Evolutionary conservation across 2,329 filamentous ascomycete species (phyloP).

Genomic region (Aulographum hederae): DNA sequence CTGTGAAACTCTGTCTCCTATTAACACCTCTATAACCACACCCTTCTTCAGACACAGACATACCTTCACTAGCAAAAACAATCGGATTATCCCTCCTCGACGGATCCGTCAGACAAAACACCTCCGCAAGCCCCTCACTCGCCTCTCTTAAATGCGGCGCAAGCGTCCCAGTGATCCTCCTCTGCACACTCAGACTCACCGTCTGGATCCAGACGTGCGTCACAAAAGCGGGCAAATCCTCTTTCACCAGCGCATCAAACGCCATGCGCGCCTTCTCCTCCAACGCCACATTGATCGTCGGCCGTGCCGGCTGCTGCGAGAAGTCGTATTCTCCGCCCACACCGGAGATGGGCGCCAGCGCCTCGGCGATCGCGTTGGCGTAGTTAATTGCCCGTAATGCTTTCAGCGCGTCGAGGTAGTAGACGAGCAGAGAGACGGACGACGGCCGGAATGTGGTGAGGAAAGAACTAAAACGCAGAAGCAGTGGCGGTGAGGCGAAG

Average conservation of each 20-base stretch:
- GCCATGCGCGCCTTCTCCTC: constrained; percentile 45
- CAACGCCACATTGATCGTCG: constrained; percentile 39
- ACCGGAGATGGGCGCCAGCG: constrained; percentile 36
- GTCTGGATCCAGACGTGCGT: constrained; percentile 50
- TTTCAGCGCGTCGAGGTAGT: constrained; percentile 56
- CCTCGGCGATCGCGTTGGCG: constrained; percentile 47
- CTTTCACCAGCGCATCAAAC: constrained; percentile 43
- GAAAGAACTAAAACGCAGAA: constrained; percentile 50
- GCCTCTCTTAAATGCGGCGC: constrained; percentile 45
- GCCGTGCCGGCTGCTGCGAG: constrained; percentile 28
- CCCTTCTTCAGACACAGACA: constrained; percentile 3
- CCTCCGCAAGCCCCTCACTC: constrained; percentile 59
- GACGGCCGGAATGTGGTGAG: constrained; percentile 39
- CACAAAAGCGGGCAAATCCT: constrained; percentile 56
- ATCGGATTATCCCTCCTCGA: constrained; percentile 58
- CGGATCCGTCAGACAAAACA: constrained; percentile 61
- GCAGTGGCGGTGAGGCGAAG: constrained; percentile 42
- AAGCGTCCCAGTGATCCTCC: constrained; percentile 48
- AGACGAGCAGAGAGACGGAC: constrained; percentile 47
- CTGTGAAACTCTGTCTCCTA: constrained; percentile 43
- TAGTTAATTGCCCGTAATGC: constrained; percentile 53
- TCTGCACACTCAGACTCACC: constrained; percentile 50
- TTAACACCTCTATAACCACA: constrained; percentile 4
- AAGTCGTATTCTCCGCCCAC: constrained; percentile 33
- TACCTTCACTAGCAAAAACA: constrained; percentile 58